These are phyloP conservation scores for Dothideomycetes sp. DNA, from an alignment of 2,329 filamentous ascomycete species.

Conservation along the genomic window DNA sequence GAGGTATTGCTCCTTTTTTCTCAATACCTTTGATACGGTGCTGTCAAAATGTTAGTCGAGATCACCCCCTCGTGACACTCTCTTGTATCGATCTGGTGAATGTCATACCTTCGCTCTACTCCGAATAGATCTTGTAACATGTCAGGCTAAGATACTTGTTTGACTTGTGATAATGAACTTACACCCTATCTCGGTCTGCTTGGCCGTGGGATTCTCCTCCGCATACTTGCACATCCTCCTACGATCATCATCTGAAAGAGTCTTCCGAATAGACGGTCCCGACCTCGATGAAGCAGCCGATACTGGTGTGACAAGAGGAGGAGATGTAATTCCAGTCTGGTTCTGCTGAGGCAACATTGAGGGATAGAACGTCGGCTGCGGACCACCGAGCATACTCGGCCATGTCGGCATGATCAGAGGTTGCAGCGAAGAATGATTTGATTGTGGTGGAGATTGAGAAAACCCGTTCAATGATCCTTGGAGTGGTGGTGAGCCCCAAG, in stretches of 20 bases:
- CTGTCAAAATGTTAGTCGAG: constrained; percentile 42
- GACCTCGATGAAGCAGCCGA: constrained; percentile 35
- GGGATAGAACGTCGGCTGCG: constrained; percentile 51
- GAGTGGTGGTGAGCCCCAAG: constrained; percentile 54
- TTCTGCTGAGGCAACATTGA: constrained; percentile 51
- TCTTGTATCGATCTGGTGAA: constrained; percentile 7
- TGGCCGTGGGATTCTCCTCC: constrained; percentile 78
- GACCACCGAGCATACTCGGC: constrained; percentile 75
- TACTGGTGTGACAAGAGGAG: constrained; percentile 45
- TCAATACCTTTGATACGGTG: constrained; percentile 95
- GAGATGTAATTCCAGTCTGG: constrained; percentile 35
- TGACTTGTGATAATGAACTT: no score
- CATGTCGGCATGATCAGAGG: constrained; percentile 69
- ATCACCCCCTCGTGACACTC: constrained; percentile 9
- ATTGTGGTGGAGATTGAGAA: constrained; percentile 46
- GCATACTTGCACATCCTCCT: constrained; percentile 90
- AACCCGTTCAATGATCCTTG: constrained; percentile 45
- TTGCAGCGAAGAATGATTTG: constrained; percentile 49
- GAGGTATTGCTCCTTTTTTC: constrained; percentile 90
- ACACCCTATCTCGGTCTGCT: constrained; percentile 94
- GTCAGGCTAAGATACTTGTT: no score
- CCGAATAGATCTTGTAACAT: constrained; percentile 64
- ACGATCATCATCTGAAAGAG: constrained; percentile 82
- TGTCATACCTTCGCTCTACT: constrained; percentile 83
- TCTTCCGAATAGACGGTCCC: constrained; percentile 44